phyloP scores from a whole-genome alignment of 2,329 filamentous ascomycete species.

The Magnaporthales sp. region DNA sequence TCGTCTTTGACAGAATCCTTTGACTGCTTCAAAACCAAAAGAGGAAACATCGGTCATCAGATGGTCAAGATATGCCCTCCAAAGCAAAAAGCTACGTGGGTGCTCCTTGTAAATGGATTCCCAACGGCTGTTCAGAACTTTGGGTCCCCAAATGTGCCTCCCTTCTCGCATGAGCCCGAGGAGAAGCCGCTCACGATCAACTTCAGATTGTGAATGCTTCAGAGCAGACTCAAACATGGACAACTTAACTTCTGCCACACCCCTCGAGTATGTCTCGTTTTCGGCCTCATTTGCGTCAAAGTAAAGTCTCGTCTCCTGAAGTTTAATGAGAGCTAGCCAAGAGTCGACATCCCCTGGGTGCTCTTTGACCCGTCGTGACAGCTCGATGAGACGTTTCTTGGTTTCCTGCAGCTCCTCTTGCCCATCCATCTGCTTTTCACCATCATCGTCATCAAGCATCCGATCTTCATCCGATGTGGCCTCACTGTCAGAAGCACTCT shows the following conservation, averaged over 20 bases:
- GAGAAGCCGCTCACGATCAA: slow-evolving; percentile 51
- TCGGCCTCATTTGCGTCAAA: neutral
- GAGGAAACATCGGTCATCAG: slow-evolving; percentile 57
- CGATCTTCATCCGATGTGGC: slow-evolving; percentile 21
- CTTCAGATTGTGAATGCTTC: slow-evolving; percentile 35
- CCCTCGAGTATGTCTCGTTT: slow-evolving; percentile 38
- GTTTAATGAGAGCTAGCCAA: slow-evolving; percentile 72
- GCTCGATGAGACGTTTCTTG: slow-evolving; percentile 46
- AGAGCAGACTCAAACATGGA: slow-evolving; percentile 74
- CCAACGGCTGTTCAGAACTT: slow-evolving; percentile 57
- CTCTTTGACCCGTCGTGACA: slow-evolving; percentile 56
- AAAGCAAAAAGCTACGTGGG: slow-evolving; percentile 52
- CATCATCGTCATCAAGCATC: slow-evolving; percentile 24
- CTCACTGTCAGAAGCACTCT: slow-evolving; percentile 39
- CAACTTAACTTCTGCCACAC: slow-evolving; percentile 71
- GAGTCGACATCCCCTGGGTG: slow-evolving; percentile 57
- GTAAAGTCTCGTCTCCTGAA: slow-evolving; percentile 53
- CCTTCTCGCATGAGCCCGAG: slow-evolving; percentile 67
- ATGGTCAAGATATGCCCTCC: slow-evolving; percentile 66
- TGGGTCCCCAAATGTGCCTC: slow-evolving; percentile 60
- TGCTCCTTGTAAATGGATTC: slow-evolving; percentile 36
- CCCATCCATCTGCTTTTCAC: slow-evolving; percentile 11
- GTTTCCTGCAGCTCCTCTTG: slow-evolving; percentile 26
- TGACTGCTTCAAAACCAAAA: slow-evolving; percentile 62
- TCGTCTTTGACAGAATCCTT: slow-evolving; percentile 49